Evolutionary conservation across 2,329 filamentous ascomycete species (phyloP).

Genomic region (Knufia fluminis): DNA sequence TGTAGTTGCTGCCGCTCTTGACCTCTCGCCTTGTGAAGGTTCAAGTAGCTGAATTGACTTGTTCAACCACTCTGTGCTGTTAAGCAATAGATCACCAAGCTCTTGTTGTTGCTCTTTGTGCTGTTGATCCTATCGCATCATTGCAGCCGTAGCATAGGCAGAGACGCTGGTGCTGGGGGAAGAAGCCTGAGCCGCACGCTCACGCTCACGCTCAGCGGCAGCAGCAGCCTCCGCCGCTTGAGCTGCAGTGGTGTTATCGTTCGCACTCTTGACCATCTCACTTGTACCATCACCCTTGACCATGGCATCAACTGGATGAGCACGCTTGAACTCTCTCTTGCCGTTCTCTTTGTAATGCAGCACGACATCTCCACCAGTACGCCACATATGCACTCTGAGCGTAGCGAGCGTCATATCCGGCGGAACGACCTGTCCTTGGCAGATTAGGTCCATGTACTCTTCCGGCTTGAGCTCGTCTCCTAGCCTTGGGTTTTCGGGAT

Average conservation of each 20-base stretch:
- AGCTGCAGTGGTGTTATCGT: neutral
- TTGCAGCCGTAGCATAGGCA: neutral
- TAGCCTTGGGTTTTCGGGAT: constrained; percentile 1
- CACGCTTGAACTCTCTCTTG: constrained; percentile 45
- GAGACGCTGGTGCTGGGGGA: neutral
- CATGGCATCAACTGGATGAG: constrained; percentile 20
- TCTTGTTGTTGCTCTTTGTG: too few relatives aligned
- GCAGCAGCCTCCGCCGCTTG: neutral
- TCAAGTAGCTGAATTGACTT: too few relatives aligned
- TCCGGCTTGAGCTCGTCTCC: constrained; percentile 47
- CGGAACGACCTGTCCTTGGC: constrained; percentile 62
- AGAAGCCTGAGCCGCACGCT: neutral
- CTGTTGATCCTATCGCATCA: constrained; percentile 7
- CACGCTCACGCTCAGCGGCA: neutral
- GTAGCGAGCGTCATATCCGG: constrained; percentile 89
- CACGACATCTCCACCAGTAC: constrained; percentile 84
- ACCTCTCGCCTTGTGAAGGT: too few relatives aligned
- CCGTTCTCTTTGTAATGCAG: constrained; percentile 88
- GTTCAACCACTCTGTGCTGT: too few relatives aligned
- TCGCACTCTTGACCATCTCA: constrained; percentile 6
- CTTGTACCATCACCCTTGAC: constrained; percentile 4
- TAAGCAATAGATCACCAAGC: too few relatives aligned
- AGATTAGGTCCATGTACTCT: constrained; percentile 91
- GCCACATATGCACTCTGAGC: constrained; percentile 85
- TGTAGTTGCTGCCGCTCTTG: too few relatives aligned